Conservation (phyloP, 1,139 yeast genomes). For the Saccharomycopsis phalli region DNA sequence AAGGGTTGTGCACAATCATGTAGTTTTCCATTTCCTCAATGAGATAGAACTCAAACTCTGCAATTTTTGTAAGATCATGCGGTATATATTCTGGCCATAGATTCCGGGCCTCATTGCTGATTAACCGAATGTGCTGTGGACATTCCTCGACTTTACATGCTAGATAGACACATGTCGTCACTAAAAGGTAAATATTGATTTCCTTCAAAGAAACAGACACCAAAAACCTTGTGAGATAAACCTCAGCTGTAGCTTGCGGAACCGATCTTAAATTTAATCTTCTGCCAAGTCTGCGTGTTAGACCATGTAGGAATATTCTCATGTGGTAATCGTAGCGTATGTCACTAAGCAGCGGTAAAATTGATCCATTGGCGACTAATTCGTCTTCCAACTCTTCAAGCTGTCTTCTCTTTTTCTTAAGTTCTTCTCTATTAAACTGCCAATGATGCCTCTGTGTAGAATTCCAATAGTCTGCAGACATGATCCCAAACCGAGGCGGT, state of each 20-base stretch:
- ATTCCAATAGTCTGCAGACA: conserved; percentile 63
- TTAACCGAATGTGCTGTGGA: conserved; percentile 84
- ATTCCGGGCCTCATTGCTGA: conserved; percentile 76
- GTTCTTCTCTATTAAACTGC: conserved; percentile 46
- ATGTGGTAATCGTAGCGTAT: conserved; percentile 51
- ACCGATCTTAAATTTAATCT: conserved; percentile 70
- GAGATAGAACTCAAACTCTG: conserved; percentile 90
- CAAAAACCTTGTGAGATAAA: conserved; percentile 67
- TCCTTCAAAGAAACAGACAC: conserved; percentile 69
- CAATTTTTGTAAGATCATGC: conserved; percentile 84
- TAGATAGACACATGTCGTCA: conserved; percentile 78
- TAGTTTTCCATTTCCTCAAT: conserved; percentile 83
- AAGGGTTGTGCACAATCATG: conserved; percentile 82
- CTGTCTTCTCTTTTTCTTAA: conserved; percentile 33
- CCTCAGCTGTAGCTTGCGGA: conserved; percentile 83
- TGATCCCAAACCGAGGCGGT: conserved; percentile 20
- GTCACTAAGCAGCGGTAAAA: conserved; percentile 33
- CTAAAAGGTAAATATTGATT: conserved; percentile 68
- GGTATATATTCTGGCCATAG: conserved; percentile 95
- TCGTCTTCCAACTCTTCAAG: conserved; percentile 29
- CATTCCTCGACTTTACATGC: conserved; percentile 94
- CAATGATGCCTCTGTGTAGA: conserved; percentile 57
- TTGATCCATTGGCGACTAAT: conserved; percentile 27
- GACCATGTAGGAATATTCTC: conserved; percentile 60
- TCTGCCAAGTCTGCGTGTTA: conserved; percentile 69